These are phyloP conservation scores for Penicillium canariense DNA, from an alignment of 495 filamentous ascomycete genomes.

Conservation along the genomic window DNA sequence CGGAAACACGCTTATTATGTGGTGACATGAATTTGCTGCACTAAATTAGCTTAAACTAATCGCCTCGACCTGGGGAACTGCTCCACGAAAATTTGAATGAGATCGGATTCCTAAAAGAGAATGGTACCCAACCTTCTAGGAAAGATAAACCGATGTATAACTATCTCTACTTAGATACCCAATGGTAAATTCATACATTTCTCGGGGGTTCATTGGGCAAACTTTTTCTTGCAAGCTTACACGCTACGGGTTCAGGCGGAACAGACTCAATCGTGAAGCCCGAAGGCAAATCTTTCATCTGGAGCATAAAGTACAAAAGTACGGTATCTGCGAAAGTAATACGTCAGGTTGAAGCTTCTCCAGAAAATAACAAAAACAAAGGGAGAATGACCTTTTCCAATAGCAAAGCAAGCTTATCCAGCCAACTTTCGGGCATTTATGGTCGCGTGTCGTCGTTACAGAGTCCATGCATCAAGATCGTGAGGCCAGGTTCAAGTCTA, in stretches of 20 bases:
- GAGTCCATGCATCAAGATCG: slow-evolving; percentile 10
- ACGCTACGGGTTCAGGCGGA: background rate
- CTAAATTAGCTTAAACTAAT: too few species aligned
- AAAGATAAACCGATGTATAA: too few species aligned
- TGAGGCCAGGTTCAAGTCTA: background rate
- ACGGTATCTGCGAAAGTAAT: background rate
- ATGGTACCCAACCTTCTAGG: too few species aligned
- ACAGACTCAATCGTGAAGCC: background rate
- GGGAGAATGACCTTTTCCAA: background rate
- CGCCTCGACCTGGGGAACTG: too few species aligned
- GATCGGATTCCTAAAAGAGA: too few species aligned
- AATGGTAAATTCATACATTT: too few species aligned
- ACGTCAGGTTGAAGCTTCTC: background rate
- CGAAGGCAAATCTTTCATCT: background rate
- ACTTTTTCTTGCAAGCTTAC: background rate
- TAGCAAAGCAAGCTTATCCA: background rate
- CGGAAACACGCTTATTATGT: too few species aligned
- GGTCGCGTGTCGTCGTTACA: slow-evolving; percentile 5
- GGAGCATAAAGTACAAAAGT: background rate
- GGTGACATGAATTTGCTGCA: too few species aligned
- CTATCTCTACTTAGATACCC: too few species aligned
- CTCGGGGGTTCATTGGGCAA: too few species aligned
- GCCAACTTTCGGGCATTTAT: background rate
- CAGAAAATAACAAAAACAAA: background rate
- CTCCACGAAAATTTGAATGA: too few species aligned